Percentiles rank a stretch among this genome's conserved stretches.
phyloP scores from a whole-genome alignment of 768 basidiomycete species.

The Serendipita indica region DNA sequence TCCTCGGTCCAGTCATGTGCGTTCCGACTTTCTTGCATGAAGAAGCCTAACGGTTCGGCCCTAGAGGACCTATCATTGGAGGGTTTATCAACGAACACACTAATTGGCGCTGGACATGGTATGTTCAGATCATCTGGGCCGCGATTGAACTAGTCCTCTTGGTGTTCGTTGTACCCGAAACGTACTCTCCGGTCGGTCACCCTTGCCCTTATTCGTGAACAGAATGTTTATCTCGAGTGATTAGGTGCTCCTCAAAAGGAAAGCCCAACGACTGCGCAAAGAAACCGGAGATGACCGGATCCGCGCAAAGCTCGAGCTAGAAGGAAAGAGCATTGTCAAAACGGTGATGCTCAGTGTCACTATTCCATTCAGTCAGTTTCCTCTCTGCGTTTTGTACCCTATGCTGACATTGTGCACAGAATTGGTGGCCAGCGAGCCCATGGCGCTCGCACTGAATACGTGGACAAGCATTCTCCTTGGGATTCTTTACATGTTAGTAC shows the following conservation, averaged over 20 bases:
- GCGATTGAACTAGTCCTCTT: constrained; percentile 38
- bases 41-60: background rate
- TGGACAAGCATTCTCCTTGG: constrained; percentile 41
- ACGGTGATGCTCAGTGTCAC: constrained; percentile 47
- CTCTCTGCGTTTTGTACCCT: constrained; percentile 1
- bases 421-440: constrained; percentile 49
- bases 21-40: background rate
- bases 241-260: constrained; percentile 33
- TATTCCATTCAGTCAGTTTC: constrained; percentile 51
- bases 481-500: constrained; percentile 30
- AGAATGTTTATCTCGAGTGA: background rate
- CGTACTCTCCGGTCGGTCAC: constrained; percentile 39
- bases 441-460: constrained; percentile 55
- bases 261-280: constrained; percentile 44
- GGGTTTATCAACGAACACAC: constrained; percentile 61
- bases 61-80: constrained; percentile 15
- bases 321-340: constrained; percentile 28
- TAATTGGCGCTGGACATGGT: constrained; percentile 68
- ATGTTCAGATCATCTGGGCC: constrained; percentile 54
- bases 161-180: constrained; percentile 54
- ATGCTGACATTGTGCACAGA: constrained; percentile 25
- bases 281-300: constrained; percentile 38
- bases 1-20: constrained; percentile 41
- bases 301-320: constrained; percentile 45
- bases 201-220: background rate